A percentile compares a stretch with the other conserved stretches of the same genome.
Evolutionary conservation across 306 rosid genomes (phyloP).

Genomic region (Potentilla sterilis): DNA sequence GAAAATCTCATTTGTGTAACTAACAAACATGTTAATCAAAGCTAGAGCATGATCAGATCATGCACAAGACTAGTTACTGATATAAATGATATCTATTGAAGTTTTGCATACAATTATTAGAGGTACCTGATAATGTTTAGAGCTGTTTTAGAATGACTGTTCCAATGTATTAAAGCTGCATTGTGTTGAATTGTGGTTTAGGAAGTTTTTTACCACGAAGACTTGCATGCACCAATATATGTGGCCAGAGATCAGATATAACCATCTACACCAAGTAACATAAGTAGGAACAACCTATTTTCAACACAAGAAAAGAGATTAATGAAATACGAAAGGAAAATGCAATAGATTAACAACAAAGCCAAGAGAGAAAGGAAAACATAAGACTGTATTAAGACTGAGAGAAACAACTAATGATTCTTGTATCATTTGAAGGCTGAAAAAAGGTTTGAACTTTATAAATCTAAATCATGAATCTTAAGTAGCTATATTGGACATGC

Average conservation of each 20-base stretch:
- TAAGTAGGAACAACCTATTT: not conserved
- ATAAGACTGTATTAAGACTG: not conserved
- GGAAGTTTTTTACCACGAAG: not conserved
- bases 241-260: not conserved
- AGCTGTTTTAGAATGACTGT: constrained; percentile 6
- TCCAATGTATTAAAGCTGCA: not conserved
- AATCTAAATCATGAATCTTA: not conserved
- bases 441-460: not conserved
- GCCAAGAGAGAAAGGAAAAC: not conserved
- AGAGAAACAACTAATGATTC: not conserved
- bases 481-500: not conserved
- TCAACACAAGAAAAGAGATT: too few relatives aligned
- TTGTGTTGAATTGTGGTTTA: not conserved
- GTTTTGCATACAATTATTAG: not conserved
- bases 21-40: not conserved
- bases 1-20: not conserved
- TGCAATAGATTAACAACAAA: not conserved
- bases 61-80: not conserved
- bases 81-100: not conserved
- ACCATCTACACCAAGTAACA: not conserved
- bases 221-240: not conserved
- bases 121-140: not conserved
- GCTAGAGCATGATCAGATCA: not conserved
- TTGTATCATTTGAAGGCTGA: constrained; percentile 18
- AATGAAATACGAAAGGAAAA: not conserved